Evolutionary conservation across 768 basidiomycete species (phyloP).

Genomic region (Naganishia friedmannii): DNA sequence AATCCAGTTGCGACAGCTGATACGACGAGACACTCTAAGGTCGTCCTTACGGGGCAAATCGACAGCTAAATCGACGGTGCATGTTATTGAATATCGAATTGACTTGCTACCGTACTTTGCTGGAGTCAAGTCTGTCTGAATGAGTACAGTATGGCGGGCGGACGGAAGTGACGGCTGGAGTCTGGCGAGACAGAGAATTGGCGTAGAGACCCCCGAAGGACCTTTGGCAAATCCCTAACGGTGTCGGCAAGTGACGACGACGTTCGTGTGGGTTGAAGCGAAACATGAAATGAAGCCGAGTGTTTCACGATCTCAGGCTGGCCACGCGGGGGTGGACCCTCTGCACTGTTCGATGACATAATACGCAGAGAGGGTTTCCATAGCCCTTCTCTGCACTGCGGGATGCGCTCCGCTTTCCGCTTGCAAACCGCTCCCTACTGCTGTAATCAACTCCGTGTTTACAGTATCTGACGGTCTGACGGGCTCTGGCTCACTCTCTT

Average conservation of each 20-base stretch:
- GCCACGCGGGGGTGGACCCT: no score
- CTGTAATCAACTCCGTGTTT: no score
- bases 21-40: neutral
- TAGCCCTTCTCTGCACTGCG: no score
- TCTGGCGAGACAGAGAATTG: neutral
- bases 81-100: neutral
- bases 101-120: neutral
- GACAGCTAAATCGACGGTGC: neutral
- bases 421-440: no score
- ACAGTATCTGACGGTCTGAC: no score
- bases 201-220: neutral
- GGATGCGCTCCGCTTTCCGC: no score
- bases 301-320: neutral
- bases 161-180: neutral
- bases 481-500: no score
- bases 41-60: neutral
- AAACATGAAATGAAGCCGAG: conserved; percentile 9
- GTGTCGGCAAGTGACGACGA: neutral
- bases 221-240: neutral
- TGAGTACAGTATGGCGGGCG: no score
- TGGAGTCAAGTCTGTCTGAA: neutral
- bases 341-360: no score
- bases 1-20: neutral
- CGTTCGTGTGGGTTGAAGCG: conserved; percentile 6
- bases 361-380: no score